Evolutionary conservation across 345 rosid genomes (phyloP), one percentile per base, ranked within the genome.

Genomic region (Citrus australasica): DNA sequence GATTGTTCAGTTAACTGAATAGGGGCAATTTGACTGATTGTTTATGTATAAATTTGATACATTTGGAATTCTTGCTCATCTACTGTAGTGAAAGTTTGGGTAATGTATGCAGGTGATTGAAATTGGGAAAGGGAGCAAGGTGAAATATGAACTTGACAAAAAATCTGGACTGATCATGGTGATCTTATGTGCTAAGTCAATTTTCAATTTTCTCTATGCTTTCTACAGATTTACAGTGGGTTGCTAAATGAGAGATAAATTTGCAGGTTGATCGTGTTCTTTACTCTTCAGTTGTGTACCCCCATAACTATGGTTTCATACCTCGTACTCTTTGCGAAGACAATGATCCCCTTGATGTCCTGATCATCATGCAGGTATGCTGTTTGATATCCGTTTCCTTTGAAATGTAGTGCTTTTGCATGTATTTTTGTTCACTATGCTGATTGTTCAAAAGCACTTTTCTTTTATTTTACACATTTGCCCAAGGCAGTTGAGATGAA

Each of bases 321-420:
- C 98, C 99, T 35, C 98, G 98, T 75, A 93, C 99, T 24, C 92
- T 97, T 79, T 94, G 99, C 75, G 98, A 97, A 86, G 98, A 97
- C 83, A 93, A 85, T 67, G 99, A 97, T 80, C 99, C 99, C 71
- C 67, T 97, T 85, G 99, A 97, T 87, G 99, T 97, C 73, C 88
- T 97, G 80, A 87, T 94, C 76, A 94, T 97, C 75, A 97, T 97
- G 98, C 99, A 94, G 98, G 99, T 94, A 79, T 46, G 64, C 28
- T 19, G 51, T 69, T 78, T 66, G 42, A 17, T 58, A 3, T 30
- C 51, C 42, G 1, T 33, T 42, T 58, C 24, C 6, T n/a, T 40
- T 5, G 25, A 19, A 38, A 63, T 74, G 38, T 13, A 27, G 19
- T 74, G 28, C 25, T 32, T 63, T 48, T 46, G 46, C 65, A 35